Percentiles rank a stretch among this genome's conserved stretches.
Evolutionary conservation across 2,329 filamentous ascomycete species (phyloP).

Genomic region (Hypoxylon sp.): DNA sequence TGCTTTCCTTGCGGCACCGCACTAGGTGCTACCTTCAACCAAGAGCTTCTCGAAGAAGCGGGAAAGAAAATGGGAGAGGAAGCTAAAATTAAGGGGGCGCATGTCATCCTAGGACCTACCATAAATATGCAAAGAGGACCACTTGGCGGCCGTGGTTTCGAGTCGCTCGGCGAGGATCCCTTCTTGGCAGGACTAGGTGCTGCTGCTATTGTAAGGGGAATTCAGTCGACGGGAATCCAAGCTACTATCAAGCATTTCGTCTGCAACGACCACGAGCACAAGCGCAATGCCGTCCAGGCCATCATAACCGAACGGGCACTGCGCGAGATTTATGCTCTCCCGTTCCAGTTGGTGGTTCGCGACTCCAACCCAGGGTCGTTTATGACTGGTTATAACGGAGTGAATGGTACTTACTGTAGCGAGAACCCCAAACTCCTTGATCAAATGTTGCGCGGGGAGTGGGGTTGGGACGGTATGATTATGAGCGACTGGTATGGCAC

Average conservation of each 20-base stretch:
- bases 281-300: conserved; percentile 66
- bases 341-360: conserved; percentile 68
- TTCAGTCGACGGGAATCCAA: conserved; percentile 67
- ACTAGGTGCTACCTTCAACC: conserved; percentile 69
- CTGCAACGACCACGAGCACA: conserved; percentile 71
- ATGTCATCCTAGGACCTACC: conserved; percentile 70
- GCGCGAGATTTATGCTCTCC: conserved; percentile 68
- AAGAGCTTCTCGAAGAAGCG: conserved; percentile 62
- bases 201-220: conserved; percentile 65
- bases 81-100: conserved; percentile 67
- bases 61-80: conserved; percentile 66
- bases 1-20: conserved; percentile 71
- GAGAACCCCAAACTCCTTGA: conserved; percentile 65
- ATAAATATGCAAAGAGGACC: conserved; percentile 72
- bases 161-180: conserved; percentile 69
- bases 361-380: conserved; percentile 64
- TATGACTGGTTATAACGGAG: conserved; percentile 71
- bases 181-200: conserved; percentile 67
- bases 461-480: conserved; percentile 67
- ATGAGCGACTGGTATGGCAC: conserved; percentile 72
- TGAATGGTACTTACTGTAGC: conserved; percentile 68
- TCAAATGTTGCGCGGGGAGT: conserved; percentile 65
- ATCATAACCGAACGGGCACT: conserved; percentile 67
- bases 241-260: conserved; percentile 72
- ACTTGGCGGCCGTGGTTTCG: conserved; percentile 70